Evolutionary conservation across 2,329 filamentous ascomycete species (phyloP), one percentile per base, ranked within the genome.

Genomic region (Daldinia sp.): DNA sequence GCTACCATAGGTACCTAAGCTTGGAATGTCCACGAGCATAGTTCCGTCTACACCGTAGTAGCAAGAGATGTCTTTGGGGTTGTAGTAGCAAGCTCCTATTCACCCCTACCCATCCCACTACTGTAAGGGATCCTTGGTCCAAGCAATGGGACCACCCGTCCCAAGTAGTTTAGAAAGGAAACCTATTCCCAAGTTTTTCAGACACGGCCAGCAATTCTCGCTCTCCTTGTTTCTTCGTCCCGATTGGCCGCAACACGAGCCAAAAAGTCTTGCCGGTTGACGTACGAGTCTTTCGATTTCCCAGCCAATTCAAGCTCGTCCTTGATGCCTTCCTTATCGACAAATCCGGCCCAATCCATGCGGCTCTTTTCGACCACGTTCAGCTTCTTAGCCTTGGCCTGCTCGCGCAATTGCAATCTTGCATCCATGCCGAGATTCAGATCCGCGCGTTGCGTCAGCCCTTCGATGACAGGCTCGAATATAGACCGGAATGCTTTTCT

Each of bases 341-440:
- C 90, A 73, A 87, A 92, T 12, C 89, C 89, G 2, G 89, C 90
- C 90, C 90, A 92, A 78, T 92, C 90, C 86, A 92, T 89, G 59
- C 88, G 85, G 74, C 88, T 91, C 84, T 92, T 92, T 80, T 92
- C 89, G 15, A 92, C 88, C 15, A 89, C 90, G 76, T 90, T 92
- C 72, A 92, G 82, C 76, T 91, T 92, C 82, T 87, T 88, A 55
- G 88, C 85, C 67, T 85, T 83, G 15, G 83, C 83, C 50, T 77
- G 75, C 74, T 83, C 85, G 60, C 82, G 83, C 56, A 85, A 82
- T 73, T 82, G 81, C 59, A 85, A 79, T 41, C 85, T 78, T 41
- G 82, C 80, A 9, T 83, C 80, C 70, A 89, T 78, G 51, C 87
- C 85, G 15, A 91, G 84, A 72, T 89, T 85, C 59, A 91, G 81